Base-by-base conservation (phyloP, 2,329 filamentous ascomycete species). In the Eutypa lata region DNA sequence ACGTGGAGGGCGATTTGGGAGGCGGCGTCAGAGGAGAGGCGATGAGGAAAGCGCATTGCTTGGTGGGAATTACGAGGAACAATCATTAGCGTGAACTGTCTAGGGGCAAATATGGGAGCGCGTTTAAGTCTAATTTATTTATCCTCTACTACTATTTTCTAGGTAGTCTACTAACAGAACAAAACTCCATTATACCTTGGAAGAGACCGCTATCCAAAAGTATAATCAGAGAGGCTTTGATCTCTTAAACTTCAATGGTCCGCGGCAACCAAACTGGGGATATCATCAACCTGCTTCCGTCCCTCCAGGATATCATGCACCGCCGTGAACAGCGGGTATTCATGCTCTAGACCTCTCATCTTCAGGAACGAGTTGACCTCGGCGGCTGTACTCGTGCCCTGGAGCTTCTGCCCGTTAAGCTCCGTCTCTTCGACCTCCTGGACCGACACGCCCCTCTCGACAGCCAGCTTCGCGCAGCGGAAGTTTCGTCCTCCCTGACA, bases 361-460 rank as follows among this genome's bases (percentile, higher is more conserved):
- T 88, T 90, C 66, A 99, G 73, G 73, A 97, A 97, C 48, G 80
- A 85, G 75, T 96, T 90, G 42, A 99, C 92, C 71, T 99, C 94
- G 58, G 87, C 83, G 8, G 94, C 92, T 3, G 94, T 99, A 62
- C 87, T 87, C 0, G 91, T 97, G 37, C 94, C 94, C 76, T 99
- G 94, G n/a, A 99, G 78, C 77, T 95, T 96, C 79, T 99, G 94
- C 14, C 94, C 94, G 68, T 99, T 97, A 57, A 99, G 80, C 69
- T 97, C 92, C 54, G 86, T 82, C 67, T 83, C 81, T 78, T 99
- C 94, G 43, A 99, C 87, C 71, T 97, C 91, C 61, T 88, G 85
- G 38, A 99, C 90, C 8, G 83, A 81, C 61, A 93, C 79, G 28
- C 88, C 87, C 66, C 88, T 84, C 76, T 92, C 83, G 31, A 96